Conservation (phyloP, 73 alveolate genomes). For the Paramecium octaurelia region DNA sequence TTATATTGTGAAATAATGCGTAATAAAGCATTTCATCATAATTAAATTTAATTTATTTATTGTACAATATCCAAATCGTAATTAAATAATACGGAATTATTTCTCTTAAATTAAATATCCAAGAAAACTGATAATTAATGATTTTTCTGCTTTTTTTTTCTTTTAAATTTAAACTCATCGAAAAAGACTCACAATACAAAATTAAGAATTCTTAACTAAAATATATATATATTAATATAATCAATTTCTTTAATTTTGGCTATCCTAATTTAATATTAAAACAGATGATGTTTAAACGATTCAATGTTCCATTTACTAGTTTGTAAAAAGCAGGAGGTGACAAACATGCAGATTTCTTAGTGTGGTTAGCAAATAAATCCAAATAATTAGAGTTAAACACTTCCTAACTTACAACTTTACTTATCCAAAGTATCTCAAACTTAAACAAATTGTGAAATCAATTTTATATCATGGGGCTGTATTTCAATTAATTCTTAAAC, state of each 20-base stretch:
- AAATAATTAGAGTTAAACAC: too few species aligned
- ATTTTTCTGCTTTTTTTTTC: background rate
- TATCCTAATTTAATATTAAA: background rate
- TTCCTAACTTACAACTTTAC: too few species aligned
- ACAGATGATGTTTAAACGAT: too few species aligned
- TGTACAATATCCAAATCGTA: background rate
- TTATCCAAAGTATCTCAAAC: too few species aligned
- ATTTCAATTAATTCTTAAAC: too few species aligned
- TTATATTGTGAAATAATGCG: background rate
- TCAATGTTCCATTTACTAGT: too few species aligned
- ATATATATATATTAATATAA: background rate
- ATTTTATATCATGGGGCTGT: too few species aligned
- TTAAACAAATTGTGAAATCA: too few species aligned
- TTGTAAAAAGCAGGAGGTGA: too few species aligned
- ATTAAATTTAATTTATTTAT: background rate
- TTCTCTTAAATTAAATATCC: background rate
- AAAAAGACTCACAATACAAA: background rate
- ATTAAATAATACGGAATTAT: background rate
- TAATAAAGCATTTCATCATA: background rate
- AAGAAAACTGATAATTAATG: background rate
- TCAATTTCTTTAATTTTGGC: background rate
- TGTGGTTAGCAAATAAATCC: too few species aligned
- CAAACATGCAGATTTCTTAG: too few species aligned
- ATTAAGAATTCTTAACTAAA: background rate
- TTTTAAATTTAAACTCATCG: background rate